phyloP scores from a whole-genome alignment of 495 filamentous ascomycete genomes.

The Tuber umbilicatum region DNA sequence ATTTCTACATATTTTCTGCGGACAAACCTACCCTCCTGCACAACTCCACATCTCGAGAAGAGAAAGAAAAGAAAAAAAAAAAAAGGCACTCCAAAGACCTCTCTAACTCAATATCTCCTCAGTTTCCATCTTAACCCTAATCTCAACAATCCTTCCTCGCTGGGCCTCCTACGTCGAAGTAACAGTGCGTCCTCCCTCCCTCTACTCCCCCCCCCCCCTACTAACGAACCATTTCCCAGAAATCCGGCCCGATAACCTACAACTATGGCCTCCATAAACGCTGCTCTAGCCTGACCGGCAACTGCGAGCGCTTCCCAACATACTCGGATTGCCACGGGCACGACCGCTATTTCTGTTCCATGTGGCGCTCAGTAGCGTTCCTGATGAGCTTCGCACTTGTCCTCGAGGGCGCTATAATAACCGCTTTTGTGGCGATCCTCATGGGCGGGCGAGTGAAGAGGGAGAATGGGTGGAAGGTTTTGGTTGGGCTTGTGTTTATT shows the following conservation, averaged over 20 bases:
- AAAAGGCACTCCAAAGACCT: background rate
- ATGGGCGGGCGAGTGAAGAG: constrained; percentile 69
- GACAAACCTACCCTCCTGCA: background rate
- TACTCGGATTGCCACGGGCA: constrained; percentile 61
- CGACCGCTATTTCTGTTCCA: constrained; percentile 74
- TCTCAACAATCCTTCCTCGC: constrained; percentile 63
- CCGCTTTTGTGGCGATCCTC: constrained; percentile 67
- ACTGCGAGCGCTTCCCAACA: constrained; percentile 52
- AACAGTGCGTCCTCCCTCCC: constrained; percentile 46
- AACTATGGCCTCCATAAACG: constrained; percentile 72
- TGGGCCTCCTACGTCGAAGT: constrained; percentile 72
- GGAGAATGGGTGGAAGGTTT: constrained; percentile 68
- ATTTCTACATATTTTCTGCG: constrained; percentile 1
- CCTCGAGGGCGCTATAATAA: constrained; percentile 64
- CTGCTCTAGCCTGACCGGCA: constrained; percentile 51
- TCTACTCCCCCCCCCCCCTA: constrained; percentile 24
- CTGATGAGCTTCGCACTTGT: constrained; percentile 75
- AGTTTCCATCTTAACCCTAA: constrained; percentile 74
- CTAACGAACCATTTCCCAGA: constrained; percentile 47
- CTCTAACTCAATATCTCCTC: constrained; percentile 11
- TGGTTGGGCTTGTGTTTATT: constrained; percentile 57
- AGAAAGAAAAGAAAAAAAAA: too few relatives aligned
- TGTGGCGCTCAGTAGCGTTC: constrained; percentile 85
- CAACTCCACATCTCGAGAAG: background rate
- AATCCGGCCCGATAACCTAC: constrained; percentile 43